Evolutionary conservation across 2,329 filamentous ascomycete species (phyloP).

Genomic region (Exophiala xenobiotica): DNA sequence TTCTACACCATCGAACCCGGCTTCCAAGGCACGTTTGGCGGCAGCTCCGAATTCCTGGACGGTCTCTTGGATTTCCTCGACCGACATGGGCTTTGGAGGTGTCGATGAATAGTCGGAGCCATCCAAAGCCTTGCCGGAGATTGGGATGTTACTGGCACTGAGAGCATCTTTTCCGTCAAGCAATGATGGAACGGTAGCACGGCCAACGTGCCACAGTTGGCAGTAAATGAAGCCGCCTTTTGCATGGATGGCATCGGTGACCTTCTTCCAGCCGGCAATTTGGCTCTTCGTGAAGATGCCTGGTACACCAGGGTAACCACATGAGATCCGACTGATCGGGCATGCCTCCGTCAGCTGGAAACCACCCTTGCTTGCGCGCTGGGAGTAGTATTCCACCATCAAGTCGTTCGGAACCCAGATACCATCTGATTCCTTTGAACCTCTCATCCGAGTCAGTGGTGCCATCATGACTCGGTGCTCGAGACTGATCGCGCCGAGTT

Average conservation of each 20-base stretch:
- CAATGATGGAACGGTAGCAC: slow-evolving; percentile 41
- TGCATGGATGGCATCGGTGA: slow-evolving; percentile 52
- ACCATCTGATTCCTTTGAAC: slow-evolving; percentile 37
- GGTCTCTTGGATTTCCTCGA: slow-evolving; percentile 41
- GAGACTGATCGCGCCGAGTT: slow-evolving; percentile 47
- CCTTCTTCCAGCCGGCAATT: slow-evolving; percentile 51
- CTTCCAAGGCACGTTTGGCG: slow-evolving; percentile 53
- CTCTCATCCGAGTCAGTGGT: slow-evolving; percentile 56
- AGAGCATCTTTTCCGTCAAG: slow-evolving; percentile 35
- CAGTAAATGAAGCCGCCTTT: slow-evolving; percentile 51
- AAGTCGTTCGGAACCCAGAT: slow-evolving; percentile 41
- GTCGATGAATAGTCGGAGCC: slow-evolving; percentile 34
- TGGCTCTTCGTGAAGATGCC: slow-evolving; percentile 37
- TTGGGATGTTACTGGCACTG: slow-evolving; percentile 35
- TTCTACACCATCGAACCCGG: slow-evolving; percentile 56
- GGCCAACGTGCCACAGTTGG: slow-evolving; percentile 41
- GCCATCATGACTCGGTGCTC: slow-evolving; percentile 54
- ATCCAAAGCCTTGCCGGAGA: slow-evolving; percentile 42
- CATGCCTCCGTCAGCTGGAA: slow-evolving; percentile 39
- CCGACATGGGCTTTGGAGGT: slow-evolving; percentile 37
- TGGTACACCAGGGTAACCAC: slow-evolving; percentile 35
- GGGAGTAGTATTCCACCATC: slow-evolving; percentile 40
- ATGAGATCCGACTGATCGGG: slow-evolving; percentile 36
- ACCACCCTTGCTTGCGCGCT: slow-evolving; percentile 37
- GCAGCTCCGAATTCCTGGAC: slow-evolving; percentile 42